Conservation (phyloP, 164 flowering plant genomes). For the Nymphaea thermarum region DNA sequence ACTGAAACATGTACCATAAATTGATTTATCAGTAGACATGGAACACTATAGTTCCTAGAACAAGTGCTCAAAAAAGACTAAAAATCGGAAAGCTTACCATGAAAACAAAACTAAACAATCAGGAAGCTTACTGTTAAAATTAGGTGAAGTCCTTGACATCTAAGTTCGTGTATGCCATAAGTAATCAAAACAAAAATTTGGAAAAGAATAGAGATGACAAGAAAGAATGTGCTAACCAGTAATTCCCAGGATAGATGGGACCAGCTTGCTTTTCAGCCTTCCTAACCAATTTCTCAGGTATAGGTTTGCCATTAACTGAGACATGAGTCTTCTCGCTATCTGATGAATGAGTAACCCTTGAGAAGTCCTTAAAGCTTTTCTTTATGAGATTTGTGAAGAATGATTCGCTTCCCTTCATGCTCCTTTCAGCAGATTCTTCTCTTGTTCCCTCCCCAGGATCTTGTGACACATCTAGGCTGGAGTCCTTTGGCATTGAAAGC, state of each 20-base stretch:
- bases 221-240: constrained; percentile 45
- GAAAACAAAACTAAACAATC: no score
- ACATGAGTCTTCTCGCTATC: constrained; percentile 32
- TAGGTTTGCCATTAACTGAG: constrained; percentile 52
- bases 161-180: no score
- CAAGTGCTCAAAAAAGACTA: no score
- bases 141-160: no score
- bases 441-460: constrained; percentile 26
- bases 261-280: constrained; percentile 91
- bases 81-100: no score
- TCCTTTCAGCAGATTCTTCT: constrained; percentile 16
- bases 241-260: constrained; percentile 63
- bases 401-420: constrained; percentile 25
- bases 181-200: no score
- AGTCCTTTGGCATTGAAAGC: constrained; percentile 23
- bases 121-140: no score
- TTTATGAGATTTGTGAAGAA: constrained; percentile 28
- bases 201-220: neutral
- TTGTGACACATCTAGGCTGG: constrained; percentile 21
- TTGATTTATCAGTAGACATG: no score
- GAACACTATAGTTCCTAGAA: no score
- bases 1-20: no score
- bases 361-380: constrained; percentile 31
- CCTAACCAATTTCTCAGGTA: constrained; percentile 58
- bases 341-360: constrained; percentile 18